Conservation (phyloP, 768 basidiomycete species). For the Termitomyces sp. region DNA sequence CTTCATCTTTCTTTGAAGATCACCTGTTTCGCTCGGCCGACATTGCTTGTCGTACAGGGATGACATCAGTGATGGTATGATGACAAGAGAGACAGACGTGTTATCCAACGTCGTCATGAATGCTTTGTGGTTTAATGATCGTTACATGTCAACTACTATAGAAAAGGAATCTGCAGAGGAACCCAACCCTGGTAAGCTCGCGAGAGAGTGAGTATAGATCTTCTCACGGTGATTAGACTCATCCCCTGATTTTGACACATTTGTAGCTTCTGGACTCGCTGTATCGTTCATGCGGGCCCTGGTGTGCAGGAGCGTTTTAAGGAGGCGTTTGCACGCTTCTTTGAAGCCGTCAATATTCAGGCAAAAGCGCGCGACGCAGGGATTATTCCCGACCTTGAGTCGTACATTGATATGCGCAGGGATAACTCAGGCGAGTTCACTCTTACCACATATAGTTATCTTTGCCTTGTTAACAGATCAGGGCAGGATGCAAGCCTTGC, state of each 20-base stretch:
- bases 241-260: neutral
- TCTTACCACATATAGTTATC: neutral
- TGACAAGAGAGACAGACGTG: conserved; percentile 52
- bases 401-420: conserved; percentile 66
- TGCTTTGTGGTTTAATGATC: conserved; percentile 52
- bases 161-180: conserved; percentile 32
- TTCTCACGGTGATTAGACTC: conserved; percentile 1
- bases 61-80: conserved; percentile 77
- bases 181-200: conserved; percentile 55
- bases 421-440: conserved; percentile 57
- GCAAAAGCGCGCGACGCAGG: conserved; percentile 49
- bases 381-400: conserved; percentile 62
- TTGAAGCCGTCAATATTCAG: conserved; percentile 63
- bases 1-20: conserved; percentile 3
- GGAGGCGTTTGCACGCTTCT: conserved; percentile 63
- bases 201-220: conserved; percentile 53
- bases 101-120: conserved; percentile 68
- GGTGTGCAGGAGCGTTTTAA: conserved; percentile 66
- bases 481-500: conserved; percentile 58
- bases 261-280: conserved; percentile 63
- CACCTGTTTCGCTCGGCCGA: conserved; percentile 1
- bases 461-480: neutral
- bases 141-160: conserved; percentile 41
- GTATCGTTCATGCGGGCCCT: conserved; percentile 48
- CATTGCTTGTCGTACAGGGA: conserved; percentile 32